Percentiles rank a stretch among this genome's conserved stretches.
phyloP scores from a whole-genome alignment of 2,329 filamentous ascomycete species.

The Fusarium sp. region DNA sequence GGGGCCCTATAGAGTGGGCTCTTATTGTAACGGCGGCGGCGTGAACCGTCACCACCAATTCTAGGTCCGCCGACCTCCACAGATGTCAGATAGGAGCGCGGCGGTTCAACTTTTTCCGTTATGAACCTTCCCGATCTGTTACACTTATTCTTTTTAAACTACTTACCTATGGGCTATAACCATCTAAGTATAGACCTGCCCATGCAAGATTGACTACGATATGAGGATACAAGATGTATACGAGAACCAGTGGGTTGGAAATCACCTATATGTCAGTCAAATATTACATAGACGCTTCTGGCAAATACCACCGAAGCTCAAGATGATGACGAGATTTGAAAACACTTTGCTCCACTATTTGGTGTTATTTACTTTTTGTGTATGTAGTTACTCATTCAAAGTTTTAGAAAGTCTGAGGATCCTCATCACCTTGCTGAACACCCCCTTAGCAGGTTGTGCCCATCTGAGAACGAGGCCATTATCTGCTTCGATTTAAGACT shows the following conservation, averaged over 20 bases:
- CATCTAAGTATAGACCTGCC: constrained; percentile 28
- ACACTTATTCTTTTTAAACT: neutral
- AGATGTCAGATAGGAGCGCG: constrained; percentile 6
- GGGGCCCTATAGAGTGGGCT: constrained; percentile 26
- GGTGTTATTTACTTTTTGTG: neutral
- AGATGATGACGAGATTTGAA: constrained; percentile 19
- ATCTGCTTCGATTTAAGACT: constrained; percentile 6
- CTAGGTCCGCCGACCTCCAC: constrained; percentile 8
- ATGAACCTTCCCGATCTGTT: constrained; percentile 13
- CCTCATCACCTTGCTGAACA: constrained; percentile 2
- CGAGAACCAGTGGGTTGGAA: constrained; percentile 33
- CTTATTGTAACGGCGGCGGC: constrained; percentile 28
- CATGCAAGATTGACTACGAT: constrained; percentile 28
- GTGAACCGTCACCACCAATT: constrained; percentile 11
- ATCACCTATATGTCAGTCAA: constrained; percentile 32
- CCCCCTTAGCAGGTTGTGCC: neutral
- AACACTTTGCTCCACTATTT: neutral
- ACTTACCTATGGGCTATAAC: neutral
- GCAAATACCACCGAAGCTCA: constrained; percentile 14
- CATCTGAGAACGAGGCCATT: neutral
- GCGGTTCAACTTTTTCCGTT: constrained; percentile 1
- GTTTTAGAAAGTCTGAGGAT: constrained; percentile 1
- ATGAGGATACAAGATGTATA: constrained; percentile 33
- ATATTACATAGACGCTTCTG: constrained; percentile 31
- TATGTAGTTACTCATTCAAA: neutral